These are phyloP conservation scores for Colletotrichum paranaense DNA, from an alignment of 2,329 filamentous ascomycete species.

Conservation along the genomic window DNA sequence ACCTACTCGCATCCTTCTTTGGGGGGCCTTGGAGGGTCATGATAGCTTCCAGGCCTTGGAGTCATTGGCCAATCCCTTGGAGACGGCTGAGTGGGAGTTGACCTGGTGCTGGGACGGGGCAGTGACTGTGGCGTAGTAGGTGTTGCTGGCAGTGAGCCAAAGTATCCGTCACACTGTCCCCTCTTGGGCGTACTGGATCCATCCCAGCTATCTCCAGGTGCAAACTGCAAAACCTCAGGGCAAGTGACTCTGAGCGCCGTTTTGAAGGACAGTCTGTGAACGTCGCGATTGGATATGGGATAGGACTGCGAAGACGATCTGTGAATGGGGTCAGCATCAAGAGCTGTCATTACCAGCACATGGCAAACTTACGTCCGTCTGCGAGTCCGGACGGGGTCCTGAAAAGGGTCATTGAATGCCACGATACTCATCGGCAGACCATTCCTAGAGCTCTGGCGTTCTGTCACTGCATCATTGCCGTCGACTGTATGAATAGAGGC, in stretches of 20 bases:
- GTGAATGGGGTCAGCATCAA: not conserved
- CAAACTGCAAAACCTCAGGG: not conserved
- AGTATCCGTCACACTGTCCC: constrained; percentile 19
- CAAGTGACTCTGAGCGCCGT: constrained; percentile 29
- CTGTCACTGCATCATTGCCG: not conserved
- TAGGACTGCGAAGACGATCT: constrained; percentile 17
- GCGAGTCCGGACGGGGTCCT: not conserved
- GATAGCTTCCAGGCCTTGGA: constrained; percentile 23
- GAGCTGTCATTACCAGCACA: not conserved
- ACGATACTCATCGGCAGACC: not conserved
- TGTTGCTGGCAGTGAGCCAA: not conserved
- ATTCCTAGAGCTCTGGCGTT: constrained; percentile 9
- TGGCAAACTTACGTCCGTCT: constrained; percentile 10
- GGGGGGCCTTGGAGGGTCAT: constrained; percentile 67
- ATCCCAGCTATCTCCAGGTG: constrained; percentile 30
- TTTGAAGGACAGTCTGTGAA: constrained; percentile 31
- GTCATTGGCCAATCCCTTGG: not conserved
- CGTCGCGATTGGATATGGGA: not conserved
- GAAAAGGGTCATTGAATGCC: not conserved
- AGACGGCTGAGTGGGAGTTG: not conserved
- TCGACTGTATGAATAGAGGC: not conserved
- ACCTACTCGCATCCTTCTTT: constrained; percentile 69
- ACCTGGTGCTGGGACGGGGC: not conserved
- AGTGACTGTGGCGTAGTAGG: not conserved
- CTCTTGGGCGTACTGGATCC: constrained; percentile 33